Conservation (phyloP, 306 rosid genomes). For the Cucumis melo region DNA sequence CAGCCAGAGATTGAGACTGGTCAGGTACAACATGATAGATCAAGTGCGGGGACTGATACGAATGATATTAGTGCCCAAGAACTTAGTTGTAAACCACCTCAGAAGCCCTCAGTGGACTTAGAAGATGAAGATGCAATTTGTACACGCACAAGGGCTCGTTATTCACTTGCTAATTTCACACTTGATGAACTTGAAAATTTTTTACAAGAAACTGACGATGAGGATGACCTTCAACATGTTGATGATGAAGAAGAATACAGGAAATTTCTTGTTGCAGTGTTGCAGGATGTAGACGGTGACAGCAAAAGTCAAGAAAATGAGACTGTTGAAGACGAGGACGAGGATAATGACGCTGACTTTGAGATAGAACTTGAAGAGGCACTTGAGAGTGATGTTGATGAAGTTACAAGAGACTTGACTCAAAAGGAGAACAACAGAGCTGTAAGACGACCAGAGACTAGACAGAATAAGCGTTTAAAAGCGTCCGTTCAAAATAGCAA, state of each 20-base stretch:
- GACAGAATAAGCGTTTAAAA: constrained; percentile 59
- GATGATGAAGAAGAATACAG: constrained; percentile 87
- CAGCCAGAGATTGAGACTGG: constrained; percentile 20
- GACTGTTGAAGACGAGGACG: constrained; percentile 70
- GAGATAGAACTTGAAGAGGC: constrained; percentile 95
- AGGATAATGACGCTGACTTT: constrained; percentile 89
- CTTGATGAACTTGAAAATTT: constrained; percentile 93
- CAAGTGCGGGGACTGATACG: constrained; percentile 11
- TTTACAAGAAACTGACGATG: constrained; percentile 96
- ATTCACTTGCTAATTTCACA: constrained; percentile 73
- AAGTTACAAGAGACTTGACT: constrained; percentile 19
- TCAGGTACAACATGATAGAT: constrained; percentile 25
- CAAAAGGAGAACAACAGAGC: constrained; percentile 36
- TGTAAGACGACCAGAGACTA: constrained; percentile 72
- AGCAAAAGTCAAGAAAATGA: constrained; percentile 43
- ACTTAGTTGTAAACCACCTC: background rate
- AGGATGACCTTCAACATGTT: constrained; percentile 77
- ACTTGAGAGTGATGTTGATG: constrained; percentile 75
- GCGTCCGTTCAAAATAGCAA: constrained; percentile 29
- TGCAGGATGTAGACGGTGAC: constrained; percentile 54
- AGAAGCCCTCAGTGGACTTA: constrained; percentile 24
- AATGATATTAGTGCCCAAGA: constrained; percentile 3
- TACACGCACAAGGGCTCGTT: constrained; percentile 88
- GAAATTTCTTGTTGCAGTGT: constrained; percentile 78
- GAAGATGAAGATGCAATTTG: constrained; percentile 60